Percentiles rank a stretch among this genome's conserved stretches.
Conservation (phyloP, 768 basidiomycete species). For the Vararia minispora region DNA sequence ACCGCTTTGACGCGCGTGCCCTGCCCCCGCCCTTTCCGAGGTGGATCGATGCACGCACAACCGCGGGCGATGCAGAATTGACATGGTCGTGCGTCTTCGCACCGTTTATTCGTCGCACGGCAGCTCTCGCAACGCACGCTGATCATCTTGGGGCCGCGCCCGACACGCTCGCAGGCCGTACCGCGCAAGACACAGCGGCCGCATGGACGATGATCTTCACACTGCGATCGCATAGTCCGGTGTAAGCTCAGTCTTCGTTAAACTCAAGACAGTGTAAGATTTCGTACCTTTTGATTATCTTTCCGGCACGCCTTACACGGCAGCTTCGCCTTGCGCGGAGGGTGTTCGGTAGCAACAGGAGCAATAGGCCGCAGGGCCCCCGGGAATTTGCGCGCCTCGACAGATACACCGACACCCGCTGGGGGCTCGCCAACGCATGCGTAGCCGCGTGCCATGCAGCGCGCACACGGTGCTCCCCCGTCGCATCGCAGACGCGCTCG, state of each 20-base stretch:
- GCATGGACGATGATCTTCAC: conserved; percentile 54
- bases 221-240: conserved; percentile 35
- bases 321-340: conserved; percentile 31
- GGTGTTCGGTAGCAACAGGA: no score
- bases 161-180: conserved; percentile 46
- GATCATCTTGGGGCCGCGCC: conserved; percentile 44
- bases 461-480: conserved; percentile 25
- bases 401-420: no score
- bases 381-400: no score
- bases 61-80: conserved; percentile 35
- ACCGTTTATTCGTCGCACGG: conserved; percentile 42
- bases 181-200: conserved; percentile 42
- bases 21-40: conserved; percentile 41
- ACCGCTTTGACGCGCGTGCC: conserved; percentile 54
- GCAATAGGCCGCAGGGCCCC: conserved; percentile 7
- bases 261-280: no score
- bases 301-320: conserved; percentile 51
- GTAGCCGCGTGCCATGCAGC: conserved; percentile 24
- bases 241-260: no score
- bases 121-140: conserved; percentile 52
- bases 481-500: conserved; percentile 35
- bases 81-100: conserved; percentile 51
- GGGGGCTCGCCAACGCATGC: conserved; percentile 37
- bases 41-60: conserved; percentile 36
- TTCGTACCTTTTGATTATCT: conserved; percentile 52